Percentiles rank a stretch among this genome's conserved stretches.
These are phyloP conservation scores for Chamaecyparis obtusa DNA, from an alignment of 75 land plant species.

Conservation along the genomic window DNA sequence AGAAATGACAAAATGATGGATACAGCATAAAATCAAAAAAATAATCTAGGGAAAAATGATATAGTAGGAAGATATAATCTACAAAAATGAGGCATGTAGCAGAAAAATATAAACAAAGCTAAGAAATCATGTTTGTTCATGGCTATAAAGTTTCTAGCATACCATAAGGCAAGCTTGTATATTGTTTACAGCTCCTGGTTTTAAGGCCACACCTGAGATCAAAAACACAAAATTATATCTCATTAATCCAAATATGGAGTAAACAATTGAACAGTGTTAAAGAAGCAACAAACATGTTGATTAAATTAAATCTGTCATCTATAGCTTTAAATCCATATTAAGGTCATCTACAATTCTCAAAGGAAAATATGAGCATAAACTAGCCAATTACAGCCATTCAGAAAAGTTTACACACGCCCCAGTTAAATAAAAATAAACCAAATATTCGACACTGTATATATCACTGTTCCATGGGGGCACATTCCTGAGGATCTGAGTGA, in stretches of 20 bases:
- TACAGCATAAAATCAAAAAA: not conserved
- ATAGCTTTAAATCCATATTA: not conserved
- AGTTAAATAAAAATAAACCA: not conserved
- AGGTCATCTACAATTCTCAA: not conserved
- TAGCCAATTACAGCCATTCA: not conserved
- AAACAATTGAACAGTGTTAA: not conserved
- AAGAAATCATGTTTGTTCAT: not conserved
- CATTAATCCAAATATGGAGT: not conserved
- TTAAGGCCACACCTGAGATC: slow-evolving; percentile 11
- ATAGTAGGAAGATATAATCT: not conserved
- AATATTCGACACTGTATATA: not conserved
- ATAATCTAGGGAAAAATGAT: not conserved
- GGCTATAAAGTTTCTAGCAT: not conserved
- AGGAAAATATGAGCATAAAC: not conserved
- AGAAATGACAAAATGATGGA: slow-evolving; percentile 1
- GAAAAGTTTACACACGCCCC: not conserved
- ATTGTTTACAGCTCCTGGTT: slow-evolving; percentile 6
- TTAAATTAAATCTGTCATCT: not conserved
- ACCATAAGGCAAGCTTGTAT: slow-evolving; percentile 10
- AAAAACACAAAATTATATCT: not conserved
- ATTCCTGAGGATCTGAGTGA: too few relatives aligned
- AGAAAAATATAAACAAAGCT: not conserved
- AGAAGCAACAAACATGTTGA: not conserved
- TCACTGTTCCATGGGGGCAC: too few relatives aligned
- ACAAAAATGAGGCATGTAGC: not conserved